These are phyloP conservation scores for Agaricus bisporus DNA, from an alignment of 768 basidiomycete genomes.

Conservation along the genomic window DNA sequence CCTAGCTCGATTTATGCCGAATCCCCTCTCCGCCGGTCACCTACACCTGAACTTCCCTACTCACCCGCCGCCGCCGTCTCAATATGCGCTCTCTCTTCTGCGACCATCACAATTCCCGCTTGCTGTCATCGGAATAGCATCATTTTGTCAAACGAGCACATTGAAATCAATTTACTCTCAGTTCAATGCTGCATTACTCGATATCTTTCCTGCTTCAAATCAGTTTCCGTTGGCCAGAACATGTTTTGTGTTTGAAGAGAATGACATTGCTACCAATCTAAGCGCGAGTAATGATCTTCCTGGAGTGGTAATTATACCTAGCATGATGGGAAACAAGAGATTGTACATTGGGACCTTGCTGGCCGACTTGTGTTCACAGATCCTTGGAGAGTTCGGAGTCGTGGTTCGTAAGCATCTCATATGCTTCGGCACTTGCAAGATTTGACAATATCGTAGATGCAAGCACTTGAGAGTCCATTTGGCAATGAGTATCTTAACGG, in stretches of 20 bases:
- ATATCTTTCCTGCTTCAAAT: constrained; percentile 60
- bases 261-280: constrained; percentile 47
- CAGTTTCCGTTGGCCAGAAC: constrained; percentile 75
- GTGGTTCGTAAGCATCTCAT: constrained; percentile 48
- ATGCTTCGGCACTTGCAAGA: constrained; percentile 4
- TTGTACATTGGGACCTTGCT: constrained; percentile 84
- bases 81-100: constrained; percentile 65
- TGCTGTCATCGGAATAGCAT: constrained; percentile 83
- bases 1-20: constrained; percentile 75
- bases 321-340: constrained; percentile 82
- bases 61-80: constrained; percentile 67
- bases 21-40: constrained; percentile 64
- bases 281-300: constrained; percentile 51
- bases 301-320: constrained; percentile 75
- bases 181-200: constrained; percentile 58
- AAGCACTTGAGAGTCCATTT: constrained; percentile 72
- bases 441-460: constrained; percentile 41
- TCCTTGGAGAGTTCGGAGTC: constrained; percentile 79
- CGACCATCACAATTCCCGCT: constrained; percentile 79
- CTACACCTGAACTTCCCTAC: constrained; percentile 76
- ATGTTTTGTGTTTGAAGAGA: constrained; percentile 84
- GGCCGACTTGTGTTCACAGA: constrained; percentile 83
- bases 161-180: constrained; percentile 50
- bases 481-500: constrained; percentile 86
- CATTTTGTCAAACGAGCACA: constrained; percentile 52